Base-by-base conservation (phyloP, 148 eudicot genomes). In the Cornus kousa region DNA sequence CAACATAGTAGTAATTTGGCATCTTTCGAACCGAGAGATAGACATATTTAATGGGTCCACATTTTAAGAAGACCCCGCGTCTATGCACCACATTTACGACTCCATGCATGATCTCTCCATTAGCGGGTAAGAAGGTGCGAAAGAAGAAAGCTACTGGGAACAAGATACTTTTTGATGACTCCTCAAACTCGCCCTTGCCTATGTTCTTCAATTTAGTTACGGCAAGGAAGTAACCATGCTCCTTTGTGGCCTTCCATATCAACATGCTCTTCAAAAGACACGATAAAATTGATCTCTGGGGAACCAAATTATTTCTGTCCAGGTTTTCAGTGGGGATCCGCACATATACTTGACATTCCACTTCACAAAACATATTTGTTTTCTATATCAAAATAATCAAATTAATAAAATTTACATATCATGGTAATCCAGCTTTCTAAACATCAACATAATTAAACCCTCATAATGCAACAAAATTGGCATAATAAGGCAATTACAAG, bases 81-180 rank as follows among this genome's bases (percentile, higher is more conserved):
- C 31, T 74, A 17, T 5, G n/a, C 8, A 87, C 55, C 32, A 11
- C 22, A 31, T 79, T 72, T 13, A 89, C 90, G 4, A 86, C 77
- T 68, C 92, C 90, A 22, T 72, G 50, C 89, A 87, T 82, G 78
- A 85, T 68, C 70, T 87, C 92, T 50, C 92, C 90, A 20, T 5
- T 50, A 53, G 81, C 76, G 23, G 92, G 92, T 43, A 70, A 17
- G 76, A 87, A 84, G 13, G 83, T 84, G 46, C 87, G 86, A 73
- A 88, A 83, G 14, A 43, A 12, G 74, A 82, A 80, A 73, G 64
- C 62, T 31, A 89, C 86, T 5, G 84, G 83, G 57, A 83, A 86
- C 67, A 69, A 23, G 22, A 84, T 59, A 64, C 35, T 62, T 5
- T 22, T 9, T 50, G 71, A 57, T 35, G 79, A 55, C 22, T 70